Conservation (phyloP, 495 filamentous ascomycete species). For the Hypoxylon fuscum region DNA sequence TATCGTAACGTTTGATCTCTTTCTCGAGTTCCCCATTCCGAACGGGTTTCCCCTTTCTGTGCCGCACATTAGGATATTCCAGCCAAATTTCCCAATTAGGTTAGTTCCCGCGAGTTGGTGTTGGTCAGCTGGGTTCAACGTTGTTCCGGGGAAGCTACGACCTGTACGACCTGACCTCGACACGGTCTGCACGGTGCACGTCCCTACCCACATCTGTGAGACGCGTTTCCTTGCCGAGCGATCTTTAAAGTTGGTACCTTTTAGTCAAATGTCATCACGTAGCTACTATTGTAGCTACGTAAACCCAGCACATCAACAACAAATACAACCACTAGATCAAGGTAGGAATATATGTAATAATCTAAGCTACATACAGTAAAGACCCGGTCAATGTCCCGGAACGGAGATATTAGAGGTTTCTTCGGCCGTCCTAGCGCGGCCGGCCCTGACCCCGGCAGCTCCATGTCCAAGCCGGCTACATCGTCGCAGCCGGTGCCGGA, state of each 20-base stretch:
- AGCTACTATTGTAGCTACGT: neutral
- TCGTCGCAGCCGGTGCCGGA: conserved; percentile 21
- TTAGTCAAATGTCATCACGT: neutral
- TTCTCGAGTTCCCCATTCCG: neutral
- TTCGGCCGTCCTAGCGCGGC: conserved; percentile 35
- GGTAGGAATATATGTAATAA: too few species aligned
- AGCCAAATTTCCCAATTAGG: conserved; percentile 16
- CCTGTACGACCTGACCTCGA: neutral
- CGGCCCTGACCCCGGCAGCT: conserved; percentile 13
- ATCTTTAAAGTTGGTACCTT: neutral
- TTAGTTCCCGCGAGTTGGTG: conserved; percentile 10
- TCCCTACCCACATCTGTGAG: conserved; percentile 28
- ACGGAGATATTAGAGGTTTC: conserved; percentile 47
- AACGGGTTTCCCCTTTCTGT: conserved; percentile 25
- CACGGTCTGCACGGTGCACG: conserved; percentile 5
- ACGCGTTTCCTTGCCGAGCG: conserved; percentile 24
- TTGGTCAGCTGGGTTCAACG: conserved; percentile 12
- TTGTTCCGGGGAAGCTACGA: conserved; percentile 16
- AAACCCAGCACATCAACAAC: neutral
- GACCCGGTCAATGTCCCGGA: conserved; percentile 36
- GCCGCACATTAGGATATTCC: conserved; percentile 23
- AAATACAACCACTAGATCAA: neutral
- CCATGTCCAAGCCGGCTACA: conserved; percentile 21
- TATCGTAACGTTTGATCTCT: conserved; percentile 15
- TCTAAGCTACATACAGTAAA: too few species aligned